phyloP scores from a whole-genome alignment of 164 flowering plant species.

The grape (Vitis vinifera) region DNA sequence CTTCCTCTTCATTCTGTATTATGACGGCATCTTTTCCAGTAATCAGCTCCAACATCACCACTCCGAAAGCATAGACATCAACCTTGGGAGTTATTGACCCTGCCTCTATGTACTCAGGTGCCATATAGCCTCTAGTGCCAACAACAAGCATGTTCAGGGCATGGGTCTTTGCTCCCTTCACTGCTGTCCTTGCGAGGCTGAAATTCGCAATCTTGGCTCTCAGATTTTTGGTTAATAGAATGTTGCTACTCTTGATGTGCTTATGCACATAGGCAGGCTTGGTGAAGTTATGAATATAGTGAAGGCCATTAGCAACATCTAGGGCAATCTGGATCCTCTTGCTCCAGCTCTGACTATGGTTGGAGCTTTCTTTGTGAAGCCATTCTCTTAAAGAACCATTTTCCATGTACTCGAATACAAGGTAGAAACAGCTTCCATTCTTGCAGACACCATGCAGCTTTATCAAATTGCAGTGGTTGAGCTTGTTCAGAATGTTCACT shows the following conservation, averaged over 20 bases:
- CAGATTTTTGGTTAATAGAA: conserved; percentile 42
- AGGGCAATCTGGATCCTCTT: conserved; percentile 57
- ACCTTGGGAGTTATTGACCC: conserved; percentile 48
- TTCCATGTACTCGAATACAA: conserved; percentile 58
- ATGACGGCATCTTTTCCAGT: conserved; percentile 47
- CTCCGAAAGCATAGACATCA: conserved; percentile 78
- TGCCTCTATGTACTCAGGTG: conserved; percentile 59
- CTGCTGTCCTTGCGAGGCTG: conserved; percentile 41
- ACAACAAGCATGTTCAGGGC: conserved; percentile 17
- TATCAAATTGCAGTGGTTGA: conserved; percentile 70
- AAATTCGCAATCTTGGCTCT: conserved; percentile 72
- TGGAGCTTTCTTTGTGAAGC: conserved; percentile 24
- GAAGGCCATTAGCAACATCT: conserved; percentile 70
- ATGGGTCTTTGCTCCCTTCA: conserved; percentile 6
- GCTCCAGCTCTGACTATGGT: conserved; percentile 34
- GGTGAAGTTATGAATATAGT: conserved; percentile 62
- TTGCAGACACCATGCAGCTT: conserved; percentile 51
- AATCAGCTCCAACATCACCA: conserved; percentile 60
- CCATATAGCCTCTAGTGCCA: conserved; percentile 62
- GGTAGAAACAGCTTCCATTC: conserved; percentile 35
- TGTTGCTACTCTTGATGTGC: conserved; percentile 49
- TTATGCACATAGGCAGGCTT: conserved; percentile 59
- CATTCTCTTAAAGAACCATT: conserved; percentile 62
- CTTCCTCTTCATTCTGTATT: conserved; percentile 24
- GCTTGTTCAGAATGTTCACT: conserved; percentile 43